Evolutionary conservation across 2,329 filamentous ascomycete genomes (phyloP).

Genomic region (Amauroascus niger): DNA sequence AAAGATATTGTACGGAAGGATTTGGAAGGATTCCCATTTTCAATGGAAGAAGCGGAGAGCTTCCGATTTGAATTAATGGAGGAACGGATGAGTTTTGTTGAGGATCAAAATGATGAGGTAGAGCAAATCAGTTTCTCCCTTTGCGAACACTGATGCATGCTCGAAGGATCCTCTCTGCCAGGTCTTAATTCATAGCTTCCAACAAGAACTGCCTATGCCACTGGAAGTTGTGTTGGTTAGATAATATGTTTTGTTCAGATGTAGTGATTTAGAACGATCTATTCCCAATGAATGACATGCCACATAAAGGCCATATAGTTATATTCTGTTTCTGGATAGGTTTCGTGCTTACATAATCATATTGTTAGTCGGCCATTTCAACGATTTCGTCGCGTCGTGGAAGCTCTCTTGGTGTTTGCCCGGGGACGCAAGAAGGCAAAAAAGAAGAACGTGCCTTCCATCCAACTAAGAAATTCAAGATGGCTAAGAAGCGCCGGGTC

Average conservation of each 20-base stretch:
- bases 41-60: constrained; percentile 15
- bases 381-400: neutral
- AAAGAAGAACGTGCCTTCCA: neutral
- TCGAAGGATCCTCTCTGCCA: neutral
- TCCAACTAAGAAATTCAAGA: constrained; percentile 16
- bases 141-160: constrained; percentile 15
- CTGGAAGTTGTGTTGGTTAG: neutral
- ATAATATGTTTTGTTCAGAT: too few relatives aligned
- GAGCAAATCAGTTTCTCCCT: constrained; percentile 4
- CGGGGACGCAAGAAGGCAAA: neutral
- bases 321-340: too few relatives aligned
- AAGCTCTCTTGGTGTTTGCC: neutral
- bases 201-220: neutral
- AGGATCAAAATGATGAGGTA: neutral
- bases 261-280: too few relatives aligned
- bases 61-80: constrained; percentile 17
- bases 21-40: constrained; percentile 4
- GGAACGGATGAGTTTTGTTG: constrained; percentile 11
- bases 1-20: constrained; percentile 6
- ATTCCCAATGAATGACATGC: too few relatives aligned
- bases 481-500: constrained; percentile 39
- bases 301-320: too few relatives aligned
- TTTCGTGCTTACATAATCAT: neutral
- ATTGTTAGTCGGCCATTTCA: neutral
- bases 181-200: neutral